Evolutionary conservation across 805 yeast genomes (phyloP), one percentile per base, ranked within the genome.

Genomic region (Yamadazyma laniorum): DNA sequence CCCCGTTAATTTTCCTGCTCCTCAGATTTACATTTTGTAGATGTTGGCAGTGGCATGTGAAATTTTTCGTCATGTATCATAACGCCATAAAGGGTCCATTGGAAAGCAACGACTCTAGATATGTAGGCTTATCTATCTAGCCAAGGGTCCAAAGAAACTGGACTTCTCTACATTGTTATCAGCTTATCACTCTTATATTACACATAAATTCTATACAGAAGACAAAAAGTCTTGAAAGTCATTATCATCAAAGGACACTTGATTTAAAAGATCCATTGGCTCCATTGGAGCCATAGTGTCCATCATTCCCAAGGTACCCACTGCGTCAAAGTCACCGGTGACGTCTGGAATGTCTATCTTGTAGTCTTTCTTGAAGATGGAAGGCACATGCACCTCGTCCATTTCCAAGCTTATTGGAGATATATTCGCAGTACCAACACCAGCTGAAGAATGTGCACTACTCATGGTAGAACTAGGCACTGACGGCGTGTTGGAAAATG

Each of bases 201-300:
- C n/a, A n/a, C n/a, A n/a, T n/a, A n/a, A n/a, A n/a, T n/a, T 23
- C 35, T 37, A 31, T 21, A 37, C 45, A 32, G 45, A 36, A 35
- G 48, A 38, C 23, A 44, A 40, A 44, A 44, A 41, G 6, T 44
- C 48, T 22, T 40, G 34, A 37, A 41, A 26, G 23, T 40, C 45
- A 29, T 40, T 43, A 41, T 37, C 34, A 30, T 18, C 40, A 23
- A 35, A 35, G 18, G 23, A 29, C 14, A 34, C 17, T n/a, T 35
- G 33, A 12, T 23, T 28, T 34, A 35, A 29, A 22, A 35, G 29
- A 18, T 35, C 39, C 3, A 32, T 25, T 14, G 35, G 35, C 18
- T 29, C 25, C 5, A 26, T 12, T 7, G 23, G 23, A 13, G 29
- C 15, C 18, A n/a, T 15, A 8, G 31, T 5, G 9, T 21, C 23